Evolutionary conservation across 148 eudicot genomes (phyloP).

Genomic region (Persicaria tinctoria): DNA sequence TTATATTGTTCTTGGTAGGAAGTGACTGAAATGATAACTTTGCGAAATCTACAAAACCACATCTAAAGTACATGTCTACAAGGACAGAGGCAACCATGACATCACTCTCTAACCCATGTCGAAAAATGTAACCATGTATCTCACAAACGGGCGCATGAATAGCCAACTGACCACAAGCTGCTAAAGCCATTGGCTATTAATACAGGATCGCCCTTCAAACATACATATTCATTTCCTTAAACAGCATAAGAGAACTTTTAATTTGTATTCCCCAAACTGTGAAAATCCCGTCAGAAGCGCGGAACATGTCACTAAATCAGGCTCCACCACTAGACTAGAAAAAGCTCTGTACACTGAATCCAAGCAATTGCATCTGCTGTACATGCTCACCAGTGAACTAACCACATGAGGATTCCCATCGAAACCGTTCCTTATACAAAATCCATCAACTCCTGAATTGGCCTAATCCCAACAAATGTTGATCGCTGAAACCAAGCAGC

Average conservation of each 20-base stretch:
- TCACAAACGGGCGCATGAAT: constrained; percentile 48
- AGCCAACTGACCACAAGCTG: constrained; percentile 48
- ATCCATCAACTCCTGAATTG: constrained; percentile 44
- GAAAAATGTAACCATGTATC: constrained; percentile 60
- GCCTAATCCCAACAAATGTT: constrained; percentile 39
- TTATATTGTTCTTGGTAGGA: constrained; percentile 27
- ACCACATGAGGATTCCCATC: constrained; percentile 47
- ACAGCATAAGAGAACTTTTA: constrained; percentile 30
- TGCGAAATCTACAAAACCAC: constrained; percentile 65
- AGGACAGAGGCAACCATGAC: constrained; percentile 64
- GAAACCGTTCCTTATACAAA: constrained; percentile 52
- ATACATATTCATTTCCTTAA: constrained; percentile 38
- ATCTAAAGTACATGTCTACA: constrained; percentile 74
- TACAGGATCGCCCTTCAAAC: constrained; percentile 49
- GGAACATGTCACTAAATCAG: constrained; percentile 80
- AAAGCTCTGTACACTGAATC: constrained; percentile 53
- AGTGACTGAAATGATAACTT: constrained; percentile 30
- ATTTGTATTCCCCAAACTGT: constrained; percentile 29
- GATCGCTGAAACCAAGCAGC: constrained; percentile 37
- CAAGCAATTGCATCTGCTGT: constrained; percentile 56
- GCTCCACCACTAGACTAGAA: constrained; percentile 26
- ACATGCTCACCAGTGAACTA: constrained; percentile 67
- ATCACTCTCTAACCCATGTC: constrained; percentile 45
- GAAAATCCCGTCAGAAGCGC: constrained; percentile 68
- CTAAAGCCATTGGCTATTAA: constrained; percentile 51